Percentiles rank a stretch among this genome's conserved stretches.
Evolutionary conservation across 768 basidiomycete genomes (phyloP).

Genomic region (Naganishia friedmannii): DNA sequence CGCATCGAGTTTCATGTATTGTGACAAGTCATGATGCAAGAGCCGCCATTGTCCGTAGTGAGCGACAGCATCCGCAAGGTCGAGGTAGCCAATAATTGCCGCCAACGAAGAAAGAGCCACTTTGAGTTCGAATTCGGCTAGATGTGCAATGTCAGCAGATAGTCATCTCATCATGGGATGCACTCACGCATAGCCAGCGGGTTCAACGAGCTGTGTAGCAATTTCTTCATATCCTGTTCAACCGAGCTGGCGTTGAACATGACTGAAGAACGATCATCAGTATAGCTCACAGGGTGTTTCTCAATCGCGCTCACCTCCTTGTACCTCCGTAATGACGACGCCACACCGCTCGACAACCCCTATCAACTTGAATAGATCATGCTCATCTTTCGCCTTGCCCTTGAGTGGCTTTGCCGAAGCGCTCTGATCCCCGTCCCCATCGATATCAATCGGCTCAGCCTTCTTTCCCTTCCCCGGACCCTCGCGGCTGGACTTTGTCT

Average conservation of each 20-base stretch:
- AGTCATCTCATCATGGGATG: conserved; percentile 1
- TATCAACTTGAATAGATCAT: conserved; percentile 81
- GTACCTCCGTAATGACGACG: conserved; percentile 84
- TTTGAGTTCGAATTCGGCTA: conserved; percentile 74
- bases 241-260: conserved; percentile 80
- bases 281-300: not conserved
- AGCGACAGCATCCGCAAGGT: conserved; percentile 69
- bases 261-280: conserved; percentile 55
- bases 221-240: conserved; percentile 70
- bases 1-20: conserved; percentile 94
- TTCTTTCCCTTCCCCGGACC: conserved; percentile 11
- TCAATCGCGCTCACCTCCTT: conserved; percentile 55
- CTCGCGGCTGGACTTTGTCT: conserved; percentile 21
- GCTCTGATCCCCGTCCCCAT: conserved; percentile 40
- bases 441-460: conserved; percentile 24
- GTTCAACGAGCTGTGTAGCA: conserved; percentile 59
- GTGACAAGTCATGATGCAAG: conserved; percentile 81
- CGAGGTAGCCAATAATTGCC: conserved; percentile 77
- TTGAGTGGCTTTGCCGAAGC: conserved; percentile 51
- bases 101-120: conserved; percentile 75
- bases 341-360: conserved; percentile 84
- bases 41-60: conserved; percentile 79
- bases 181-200: conserved; percentile 61
- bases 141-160: not conserved
- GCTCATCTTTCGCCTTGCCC: conserved; percentile 55